These are phyloP conservation scores for Monilinia aucupariae DNA, from an alignment of 2,329 filamentous ascomycete genomes.

Conservation along the genomic window DNA sequence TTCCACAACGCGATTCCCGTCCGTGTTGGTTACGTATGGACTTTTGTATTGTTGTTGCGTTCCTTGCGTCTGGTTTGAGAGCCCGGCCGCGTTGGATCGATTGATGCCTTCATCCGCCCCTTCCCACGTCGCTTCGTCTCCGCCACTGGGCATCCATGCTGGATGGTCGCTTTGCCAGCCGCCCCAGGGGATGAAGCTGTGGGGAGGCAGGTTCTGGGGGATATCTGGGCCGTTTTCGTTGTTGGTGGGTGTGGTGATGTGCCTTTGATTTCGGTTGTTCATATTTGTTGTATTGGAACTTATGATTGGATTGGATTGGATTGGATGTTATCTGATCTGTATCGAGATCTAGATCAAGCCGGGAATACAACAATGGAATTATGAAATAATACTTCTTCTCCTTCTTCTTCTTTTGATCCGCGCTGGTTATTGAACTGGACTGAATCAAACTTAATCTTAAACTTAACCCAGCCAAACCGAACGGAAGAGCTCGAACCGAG, in stretches of 20 bases:
- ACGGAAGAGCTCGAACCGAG: too few species aligned
- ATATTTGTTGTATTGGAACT: too few species aligned
- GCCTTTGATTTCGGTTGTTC: not conserved
- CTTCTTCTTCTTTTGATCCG: too few species aligned
- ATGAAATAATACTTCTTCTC: too few species aligned
- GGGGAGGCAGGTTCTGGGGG: not conserved
- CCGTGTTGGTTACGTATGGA: not conserved
- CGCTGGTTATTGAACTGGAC: too few species aligned
- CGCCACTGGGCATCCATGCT: not conserved
- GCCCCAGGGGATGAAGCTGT: not conserved
- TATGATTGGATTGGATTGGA: too few species aligned
- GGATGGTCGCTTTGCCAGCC: not conserved
- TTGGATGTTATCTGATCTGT: too few species aligned
- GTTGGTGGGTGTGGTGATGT: not conserved
- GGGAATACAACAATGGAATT: too few species aligned
- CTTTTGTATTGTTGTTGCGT: not conserved
- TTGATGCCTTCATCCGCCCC: too few species aligned
- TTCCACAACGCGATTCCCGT: not conserved
- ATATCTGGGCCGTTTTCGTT: accelerated
- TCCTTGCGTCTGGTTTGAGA: not conserved
- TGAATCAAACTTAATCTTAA: too few species aligned
- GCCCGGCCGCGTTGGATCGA: not conserved
- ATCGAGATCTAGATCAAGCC: too few species aligned
- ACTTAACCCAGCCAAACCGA: too few species aligned
- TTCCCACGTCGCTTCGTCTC: not conserved